These are phyloP conservation scores for Zymoseptoria pseudotritici DNA, from an alignment of 2,329 filamentous ascomycete species.

Conservation along the genomic window DNA sequence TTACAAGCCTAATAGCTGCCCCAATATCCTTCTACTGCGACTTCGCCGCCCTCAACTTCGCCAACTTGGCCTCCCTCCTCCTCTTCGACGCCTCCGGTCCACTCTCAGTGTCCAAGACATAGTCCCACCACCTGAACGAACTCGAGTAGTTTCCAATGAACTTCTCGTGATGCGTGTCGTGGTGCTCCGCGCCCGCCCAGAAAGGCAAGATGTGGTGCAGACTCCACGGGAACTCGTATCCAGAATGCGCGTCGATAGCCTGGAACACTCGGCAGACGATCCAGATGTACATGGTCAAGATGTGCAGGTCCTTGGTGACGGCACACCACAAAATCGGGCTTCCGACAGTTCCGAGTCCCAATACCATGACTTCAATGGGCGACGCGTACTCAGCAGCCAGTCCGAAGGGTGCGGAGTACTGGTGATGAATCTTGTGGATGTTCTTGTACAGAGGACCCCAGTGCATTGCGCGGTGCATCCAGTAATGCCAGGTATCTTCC, in stretches of 20 bases:
- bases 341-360: slow-evolving; percentile 79
- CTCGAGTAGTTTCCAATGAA: slow-evolving; percentile 98
- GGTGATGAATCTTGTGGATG: slow-evolving; percentile 98
- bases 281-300: slow-evolving; percentile 97
- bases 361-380: slow-evolving; percentile 91
- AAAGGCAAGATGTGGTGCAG: slow-evolving; percentile 92
- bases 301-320: slow-evolving; percentile 79
- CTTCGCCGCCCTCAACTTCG: slow-evolving; percentile 62
- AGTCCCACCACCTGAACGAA: slow-evolving; percentile 99
- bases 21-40: slow-evolving; percentile 31
- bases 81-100: slow-evolving; percentile 78
- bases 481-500: slow-evolving; percentile 98
- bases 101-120: slow-evolving; percentile 84
- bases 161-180: slow-evolving; percentile 95
- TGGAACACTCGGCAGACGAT: slow-evolving; percentile 90
- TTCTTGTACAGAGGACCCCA: slow-evolving; percentile 91
- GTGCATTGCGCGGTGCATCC: slow-evolving; percentile 86
- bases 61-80: slow-evolving; percentile 70
- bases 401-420: slow-evolving; percentile 95
- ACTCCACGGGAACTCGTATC: slow-evolving; percentile 98
- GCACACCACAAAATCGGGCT: slow-evolving; percentile 76
- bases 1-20: background rate
- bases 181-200: slow-evolving; percentile 95
- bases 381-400: slow-evolving; percentile 96
- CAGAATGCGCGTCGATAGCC: slow-evolving; percentile 94